Evolutionary conservation across 1,284 basidiomycete genomes (phyloP).

Genomic region (Ustilago xerochloae): DNA sequence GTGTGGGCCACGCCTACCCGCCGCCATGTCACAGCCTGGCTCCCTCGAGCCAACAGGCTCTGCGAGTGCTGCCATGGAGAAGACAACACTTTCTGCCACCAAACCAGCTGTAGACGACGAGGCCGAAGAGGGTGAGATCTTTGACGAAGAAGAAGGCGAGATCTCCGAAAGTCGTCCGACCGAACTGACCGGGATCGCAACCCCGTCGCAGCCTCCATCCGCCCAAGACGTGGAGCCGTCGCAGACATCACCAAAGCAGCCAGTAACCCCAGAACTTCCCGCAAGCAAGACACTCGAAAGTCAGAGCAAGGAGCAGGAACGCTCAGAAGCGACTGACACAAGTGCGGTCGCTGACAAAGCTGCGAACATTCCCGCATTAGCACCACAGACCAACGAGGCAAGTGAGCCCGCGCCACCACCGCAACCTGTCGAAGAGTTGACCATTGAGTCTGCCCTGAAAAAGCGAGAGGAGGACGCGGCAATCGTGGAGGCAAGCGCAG

Average conservation of each 20-base stretch:
- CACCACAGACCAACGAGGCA: not conserved
- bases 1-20: not conserved
- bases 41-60: constrained; percentile 6
- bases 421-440: not conserved
- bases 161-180: constrained; percentile 21
- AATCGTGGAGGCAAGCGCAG: not conserved
- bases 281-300: not conserved
- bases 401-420: not conserved
- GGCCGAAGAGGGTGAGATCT: constrained; percentile 47
- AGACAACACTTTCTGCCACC: not conserved
- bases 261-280: constrained; percentile 15
- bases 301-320: not conserved
- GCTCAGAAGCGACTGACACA: not conserved
- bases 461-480: not conserved
- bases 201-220: constrained; percentile 1
- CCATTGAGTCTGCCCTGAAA: not conserved
- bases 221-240: constrained; percentile 3
- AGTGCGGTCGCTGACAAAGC: not conserved
- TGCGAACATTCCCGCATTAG: not conserved
- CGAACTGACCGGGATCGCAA: not conserved
- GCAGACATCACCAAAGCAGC: constrained; percentile 13
- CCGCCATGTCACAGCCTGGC: constrained; percentile 32
- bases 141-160: constrained; percentile 50
- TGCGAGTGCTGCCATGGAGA: not conserved
- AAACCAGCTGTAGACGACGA: constrained; percentile 30